phyloP scores from a whole-genome alignment of 345 rosid genomes.

The Eucalyptus polybractea region DNA sequence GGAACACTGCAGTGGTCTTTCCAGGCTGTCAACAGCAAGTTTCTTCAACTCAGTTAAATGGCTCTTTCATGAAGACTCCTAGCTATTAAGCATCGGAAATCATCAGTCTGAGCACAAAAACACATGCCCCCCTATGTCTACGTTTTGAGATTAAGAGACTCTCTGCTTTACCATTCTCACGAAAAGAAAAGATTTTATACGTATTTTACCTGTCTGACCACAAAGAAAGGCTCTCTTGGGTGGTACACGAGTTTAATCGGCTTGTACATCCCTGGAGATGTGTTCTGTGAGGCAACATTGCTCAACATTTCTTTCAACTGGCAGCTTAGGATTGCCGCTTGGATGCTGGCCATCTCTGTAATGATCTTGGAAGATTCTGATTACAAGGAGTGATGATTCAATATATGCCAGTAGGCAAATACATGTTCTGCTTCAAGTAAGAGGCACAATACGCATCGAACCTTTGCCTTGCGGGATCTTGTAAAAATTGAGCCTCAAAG shows the following conservation, averaged over 20 bases:
- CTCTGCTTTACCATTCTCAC: neutral
- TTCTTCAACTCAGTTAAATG: neutral
- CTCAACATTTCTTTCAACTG: slow-evolving; percentile 70
- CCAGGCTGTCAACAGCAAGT: slow-evolving; percentile 22
- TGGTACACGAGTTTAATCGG: slow-evolving; percentile 64
- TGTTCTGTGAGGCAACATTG: slow-evolving; percentile 23
- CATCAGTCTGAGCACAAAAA: neutral
- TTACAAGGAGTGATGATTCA: neutral
- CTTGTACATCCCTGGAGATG: slow-evolving; percentile 25
- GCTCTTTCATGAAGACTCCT: neutral
- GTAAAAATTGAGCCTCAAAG: slow-evolving; percentile 43
- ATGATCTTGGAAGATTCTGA: slow-evolving; percentile 58
- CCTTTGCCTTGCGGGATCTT: slow-evolving; percentile 63
- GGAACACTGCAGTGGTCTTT: slow-evolving; percentile 64
- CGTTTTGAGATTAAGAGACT: neutral
- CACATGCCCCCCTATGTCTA: neutral
- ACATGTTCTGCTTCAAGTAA: neutral
- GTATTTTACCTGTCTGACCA: slow-evolving; percentile 55
- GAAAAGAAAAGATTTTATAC: neutral
- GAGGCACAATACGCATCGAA: neutral
- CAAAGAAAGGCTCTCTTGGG: slow-evolving; percentile 64
- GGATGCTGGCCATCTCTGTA: slow-evolving; percentile 47
- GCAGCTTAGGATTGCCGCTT: slow-evolving; percentile 54
- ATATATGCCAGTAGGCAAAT: neutral
- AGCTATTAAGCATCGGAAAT: neutral